Evolutionary conservation across 2,329 filamentous ascomycete species (phyloP).

Genomic region (Neophaeococcomyces mojaviensis): DNA sequence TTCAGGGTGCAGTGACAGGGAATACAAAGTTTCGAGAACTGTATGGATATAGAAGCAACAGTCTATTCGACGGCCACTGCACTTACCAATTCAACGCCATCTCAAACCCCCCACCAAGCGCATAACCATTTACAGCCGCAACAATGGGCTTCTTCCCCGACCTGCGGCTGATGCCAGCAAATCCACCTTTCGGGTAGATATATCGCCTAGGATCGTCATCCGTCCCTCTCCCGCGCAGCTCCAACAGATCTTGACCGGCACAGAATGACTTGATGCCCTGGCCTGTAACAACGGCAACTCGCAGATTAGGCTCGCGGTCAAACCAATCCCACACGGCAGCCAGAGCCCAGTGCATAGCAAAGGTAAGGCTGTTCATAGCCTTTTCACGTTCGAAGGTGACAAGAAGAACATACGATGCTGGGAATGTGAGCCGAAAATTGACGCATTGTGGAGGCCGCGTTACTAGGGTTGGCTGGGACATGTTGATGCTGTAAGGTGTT

Average conservation of each 20-base stretch:
- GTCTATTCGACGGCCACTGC: too few relatives aligned
- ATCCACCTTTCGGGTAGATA: slow-evolving; percentile 26
- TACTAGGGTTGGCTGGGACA: too few relatives aligned
- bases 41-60: too few relatives aligned
- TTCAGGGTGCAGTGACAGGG: too few relatives aligned
- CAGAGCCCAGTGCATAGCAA: slow-evolving; percentile 31
- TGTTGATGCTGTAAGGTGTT: too few relatives aligned
- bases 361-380: slow-evolving; percentile 36
- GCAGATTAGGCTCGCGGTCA: slow-evolving; percentile 33
- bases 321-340: slow-evolving; percentile 37
- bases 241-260: slow-evolving; percentile 37
- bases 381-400: slow-evolving; percentile 37
- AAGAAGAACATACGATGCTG: slow-evolving; percentile 37
- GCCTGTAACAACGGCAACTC: slow-evolving; percentile 36
- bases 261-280: slow-evolving; percentile 34
- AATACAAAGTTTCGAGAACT: too few relatives aligned
- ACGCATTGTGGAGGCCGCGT: neutral
- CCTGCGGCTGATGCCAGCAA: slow-evolving; percentile 45
- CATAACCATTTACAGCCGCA: slow-evolving; percentile 66
- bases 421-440: slow-evolving; percentile 29
- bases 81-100: slow-evolving; percentile 34
- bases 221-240: slow-evolving; percentile 20
- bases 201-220: slow-evolving; percentile 12
- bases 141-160: slow-evolving; percentile 65
- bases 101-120: slow-evolving; percentile 68